phyloP scores from a whole-genome alignment of 192 early-diverging fungal genomes.

The Radiomyces spectabilis region DNA sequence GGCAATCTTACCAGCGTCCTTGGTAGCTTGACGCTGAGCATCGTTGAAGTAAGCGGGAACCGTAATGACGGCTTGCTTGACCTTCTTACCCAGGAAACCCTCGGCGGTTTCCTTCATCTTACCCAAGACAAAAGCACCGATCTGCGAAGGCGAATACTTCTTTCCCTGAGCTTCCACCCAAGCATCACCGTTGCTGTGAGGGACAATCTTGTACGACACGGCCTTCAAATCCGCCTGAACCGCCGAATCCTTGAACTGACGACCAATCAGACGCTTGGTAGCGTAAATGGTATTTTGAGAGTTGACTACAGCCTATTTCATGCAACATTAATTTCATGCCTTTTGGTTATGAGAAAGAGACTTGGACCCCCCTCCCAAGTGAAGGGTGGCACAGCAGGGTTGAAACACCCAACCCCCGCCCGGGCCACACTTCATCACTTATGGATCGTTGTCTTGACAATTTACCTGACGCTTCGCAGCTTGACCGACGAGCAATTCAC shows the following conservation, averaged over 20 bases:
- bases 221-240: slow-evolving; percentile 87
- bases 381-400: no score
- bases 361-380: no score
- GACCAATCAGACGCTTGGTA: slow-evolving; percentile 96
- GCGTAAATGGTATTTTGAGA: slow-evolving; percentile 97
- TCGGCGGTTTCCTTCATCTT: slow-evolving; percentile 99
- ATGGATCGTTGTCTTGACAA: no score
- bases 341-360: no score
- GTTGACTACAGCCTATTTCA: slow-evolving; percentile 94
- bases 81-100: slow-evolving; percentile 70
- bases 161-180: slow-evolving; percentile 95
- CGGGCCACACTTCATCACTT: no score
- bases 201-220: slow-evolving; percentile 93
- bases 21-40: slow-evolving; percentile 93
- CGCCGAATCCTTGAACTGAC: slow-evolving; percentile 80
- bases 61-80: slow-evolving; percentile 90
- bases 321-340: no score
- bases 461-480: slow-evolving; percentile 91
- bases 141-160: slow-evolving; percentile 93
- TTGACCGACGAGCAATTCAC: slow-evolving; percentile 93
- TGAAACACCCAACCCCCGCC: no score
- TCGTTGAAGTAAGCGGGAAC: slow-evolving; percentile 99
- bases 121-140: slow-evolving; percentile 92
- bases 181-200: slow-evolving; percentile 92
- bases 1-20: slow-evolving; percentile 89